Conservation (phyloP, 257 asterid species). For the Solanum gandarillasii region DNA sequence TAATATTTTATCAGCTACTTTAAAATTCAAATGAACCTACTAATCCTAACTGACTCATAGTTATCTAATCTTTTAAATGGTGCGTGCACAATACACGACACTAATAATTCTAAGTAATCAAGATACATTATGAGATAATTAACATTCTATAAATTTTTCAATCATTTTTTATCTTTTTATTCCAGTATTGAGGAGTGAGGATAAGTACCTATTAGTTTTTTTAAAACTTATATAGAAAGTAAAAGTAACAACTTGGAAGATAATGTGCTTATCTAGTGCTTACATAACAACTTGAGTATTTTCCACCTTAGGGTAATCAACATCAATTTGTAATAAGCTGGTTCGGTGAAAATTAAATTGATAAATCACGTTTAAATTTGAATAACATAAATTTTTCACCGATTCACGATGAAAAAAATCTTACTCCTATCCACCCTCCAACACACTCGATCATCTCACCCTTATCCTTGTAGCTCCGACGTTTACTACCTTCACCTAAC, state of each 20-base stretch:
- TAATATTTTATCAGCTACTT: not conserved
- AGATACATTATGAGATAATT: no score
- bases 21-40: not conserved
- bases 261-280: not conserved
- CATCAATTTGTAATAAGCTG: not conserved
- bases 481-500: no score
- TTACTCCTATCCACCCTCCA: no score
- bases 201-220: not conserved
- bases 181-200: not conserved
- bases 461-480: no score
- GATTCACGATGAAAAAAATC: no score
- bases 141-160: not conserved
- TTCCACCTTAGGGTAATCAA: not conserved
- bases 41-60: not conserved
- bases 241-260: not conserved
- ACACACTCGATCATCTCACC: no score
- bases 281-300: not conserved
- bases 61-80: not conserved
- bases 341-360: no score
- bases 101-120: not conserved
- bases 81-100: not conserved
- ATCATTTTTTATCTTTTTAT: not conserved
- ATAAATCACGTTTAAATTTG: no score
- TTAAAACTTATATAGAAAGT: not conserved
- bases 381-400: no score